phyloP scores from a whole-genome alignment of 2,329 filamentous ascomycete genomes.

The Calonectria multiphialidica region DNA sequence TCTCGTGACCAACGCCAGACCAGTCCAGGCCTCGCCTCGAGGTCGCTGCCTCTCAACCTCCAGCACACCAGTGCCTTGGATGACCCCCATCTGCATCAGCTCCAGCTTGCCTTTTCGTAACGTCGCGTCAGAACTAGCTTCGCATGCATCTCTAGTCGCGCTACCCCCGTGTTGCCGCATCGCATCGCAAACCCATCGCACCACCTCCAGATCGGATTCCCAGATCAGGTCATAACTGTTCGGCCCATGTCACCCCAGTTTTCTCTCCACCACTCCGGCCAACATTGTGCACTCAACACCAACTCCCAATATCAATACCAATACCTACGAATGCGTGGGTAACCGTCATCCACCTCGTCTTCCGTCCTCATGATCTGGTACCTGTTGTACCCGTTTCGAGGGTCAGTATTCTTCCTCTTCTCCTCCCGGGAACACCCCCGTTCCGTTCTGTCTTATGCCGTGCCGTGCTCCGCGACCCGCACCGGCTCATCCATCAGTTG shows the following conservation, averaged over 20 bases:
- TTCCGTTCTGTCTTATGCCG: slow-evolving; percentile 24
- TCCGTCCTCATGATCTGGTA: slow-evolving; percentile 77
- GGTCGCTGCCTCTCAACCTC: slow-evolving; percentile 4
- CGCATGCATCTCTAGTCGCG: slow-evolving; percentile 32
- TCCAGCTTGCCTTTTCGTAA: slow-evolving; percentile 10
- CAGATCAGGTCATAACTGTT: slow-evolving; percentile 29
- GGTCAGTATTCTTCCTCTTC: slow-evolving; percentile 64
- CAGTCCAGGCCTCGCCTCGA: slow-evolving; percentile 4
- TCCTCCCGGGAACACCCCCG: slow-evolving; percentile 19
- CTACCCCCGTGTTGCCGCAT: slow-evolving; percentile 34
- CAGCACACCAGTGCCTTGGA: slow-evolving; percentile 1
- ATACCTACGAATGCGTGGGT: slow-evolving; percentile 40
- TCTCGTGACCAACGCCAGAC: slow-evolving; percentile 15
- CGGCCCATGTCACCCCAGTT: slow-evolving; percentile 41
- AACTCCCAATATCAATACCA: slow-evolving; percentile 19
- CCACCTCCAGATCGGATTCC: slow-evolving; percentile 30
- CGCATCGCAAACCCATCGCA: slow-evolving; percentile 24
- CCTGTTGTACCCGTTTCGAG: slow-evolving; percentile 80
- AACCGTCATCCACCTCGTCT: slow-evolving; percentile 30
- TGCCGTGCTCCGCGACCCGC: slow-evolving; percentile 10
- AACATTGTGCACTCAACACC: slow-evolving; percentile 23
- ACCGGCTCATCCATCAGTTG: slow-evolving; percentile 13
- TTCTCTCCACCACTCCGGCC: slow-evolving; percentile 21
- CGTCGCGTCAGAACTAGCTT: slow-evolving; percentile 27
- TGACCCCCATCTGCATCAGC: slow-evolving; percentile 4